phyloP scores from a whole-genome alignment of 1,139 yeast species.

The Debaryomyces fabryi region DNA sequence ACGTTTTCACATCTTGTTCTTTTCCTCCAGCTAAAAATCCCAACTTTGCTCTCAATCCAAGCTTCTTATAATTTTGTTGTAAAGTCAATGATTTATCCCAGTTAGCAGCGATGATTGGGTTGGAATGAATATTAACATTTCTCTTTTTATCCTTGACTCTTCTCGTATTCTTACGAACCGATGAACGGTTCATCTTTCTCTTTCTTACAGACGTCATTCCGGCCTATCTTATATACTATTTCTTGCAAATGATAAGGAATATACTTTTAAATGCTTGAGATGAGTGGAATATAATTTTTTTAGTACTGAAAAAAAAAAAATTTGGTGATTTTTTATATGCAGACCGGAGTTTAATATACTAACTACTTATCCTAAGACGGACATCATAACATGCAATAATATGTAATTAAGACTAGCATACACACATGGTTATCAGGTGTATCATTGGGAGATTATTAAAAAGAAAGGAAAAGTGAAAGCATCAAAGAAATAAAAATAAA shows the following conservation, averaged over 20 bases:
- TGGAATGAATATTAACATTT: constrained; percentile 62
- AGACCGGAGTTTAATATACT: neutral
- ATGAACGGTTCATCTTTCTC: constrained; percentile 80
- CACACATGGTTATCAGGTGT: neutral
- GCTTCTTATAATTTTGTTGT: constrained; percentile 75
- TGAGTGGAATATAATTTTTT: constrained; percentile 1
- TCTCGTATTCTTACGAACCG: constrained; percentile 68
- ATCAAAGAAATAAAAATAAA: neutral
- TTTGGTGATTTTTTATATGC: neutral
- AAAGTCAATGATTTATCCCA: constrained; percentile 88
- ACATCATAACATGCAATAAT: neutral
- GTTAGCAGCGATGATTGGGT: constrained; percentile 82
- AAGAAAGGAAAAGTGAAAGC: neutral
- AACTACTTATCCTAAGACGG: neutral
- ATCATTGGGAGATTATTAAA: neutral
- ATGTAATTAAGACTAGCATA: neutral
- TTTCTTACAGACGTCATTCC: constrained; percentile 80
- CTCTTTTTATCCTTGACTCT: constrained; percentile 69
- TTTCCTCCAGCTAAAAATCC: constrained; percentile 70
- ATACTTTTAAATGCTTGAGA: neutral
- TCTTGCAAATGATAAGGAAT: neutral
- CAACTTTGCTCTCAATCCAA: constrained; percentile 73
- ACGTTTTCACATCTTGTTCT: constrained; percentile 53
- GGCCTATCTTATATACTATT: constrained; percentile 7
- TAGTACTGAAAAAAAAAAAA: constrained; percentile 3